Evolutionary conservation across 192 early-diverging fungal genomes (phyloP).

Genomic region (Backusella westeae): DNA sequence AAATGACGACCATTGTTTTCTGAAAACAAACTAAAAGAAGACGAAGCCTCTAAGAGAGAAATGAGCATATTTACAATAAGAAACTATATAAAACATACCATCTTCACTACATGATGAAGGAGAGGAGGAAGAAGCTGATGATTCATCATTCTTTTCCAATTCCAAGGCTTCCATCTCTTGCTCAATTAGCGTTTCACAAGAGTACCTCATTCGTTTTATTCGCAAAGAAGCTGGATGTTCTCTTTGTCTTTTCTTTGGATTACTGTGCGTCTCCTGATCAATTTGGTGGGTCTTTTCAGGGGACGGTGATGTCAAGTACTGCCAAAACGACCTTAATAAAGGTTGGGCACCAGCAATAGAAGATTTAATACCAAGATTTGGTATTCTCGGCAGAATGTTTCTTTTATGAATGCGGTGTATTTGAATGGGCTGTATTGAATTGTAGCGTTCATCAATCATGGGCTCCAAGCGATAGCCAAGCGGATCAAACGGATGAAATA

Average conservation of each 20-base stretch:
- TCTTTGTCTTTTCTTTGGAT: not conserved
- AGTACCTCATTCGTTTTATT: not conserved
- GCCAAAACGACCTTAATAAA: conserved; percentile 20
- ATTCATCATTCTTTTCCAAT: not conserved
- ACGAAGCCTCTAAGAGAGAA: not conserved
- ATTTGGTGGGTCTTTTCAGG: not conserved
- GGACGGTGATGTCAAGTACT: conserved; percentile 14
- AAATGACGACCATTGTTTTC: not conserved
- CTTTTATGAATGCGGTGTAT: conserved; percentile 22
- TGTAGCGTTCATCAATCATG: conserved; percentile 48
- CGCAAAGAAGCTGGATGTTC: not conserved
- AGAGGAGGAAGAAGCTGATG: not conserved
- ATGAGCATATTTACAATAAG: not conserved
- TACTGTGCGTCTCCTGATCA: not conserved
- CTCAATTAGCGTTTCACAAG: not conserved
- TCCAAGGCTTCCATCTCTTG: not conserved
- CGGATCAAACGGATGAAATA: conserved; percentile 72
- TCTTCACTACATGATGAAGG: not conserved
- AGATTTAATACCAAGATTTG: conserved; percentile 29
- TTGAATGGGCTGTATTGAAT: conserved; percentile 46
- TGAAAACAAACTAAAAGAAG: not conserved
- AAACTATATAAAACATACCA: not conserved
- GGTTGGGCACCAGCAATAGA: conserved; percentile 28
- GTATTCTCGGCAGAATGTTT: conserved; percentile 23
- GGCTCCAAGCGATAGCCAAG: conserved; percentile 69